These are phyloP conservation scores for Vitis hybrid DNA, from an alignment of 177 flowering plant species.

Conservation along the genomic window DNA sequence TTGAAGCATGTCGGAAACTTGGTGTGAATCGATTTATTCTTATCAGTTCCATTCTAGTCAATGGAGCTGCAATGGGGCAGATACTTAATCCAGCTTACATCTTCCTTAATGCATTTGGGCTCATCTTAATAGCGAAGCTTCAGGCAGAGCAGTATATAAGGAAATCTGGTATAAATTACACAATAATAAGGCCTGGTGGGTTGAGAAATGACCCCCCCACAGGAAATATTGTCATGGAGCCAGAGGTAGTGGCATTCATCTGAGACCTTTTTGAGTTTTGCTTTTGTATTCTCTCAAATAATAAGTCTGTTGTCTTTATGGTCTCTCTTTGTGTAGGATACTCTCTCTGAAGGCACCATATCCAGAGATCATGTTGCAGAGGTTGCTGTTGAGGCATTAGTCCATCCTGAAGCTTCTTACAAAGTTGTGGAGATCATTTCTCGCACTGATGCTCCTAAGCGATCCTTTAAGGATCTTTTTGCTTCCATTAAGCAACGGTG, in stretches of 20 bases:
- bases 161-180: conserved; percentile 89
- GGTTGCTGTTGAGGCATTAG: conserved; percentile 87
- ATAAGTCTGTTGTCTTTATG: background rate
- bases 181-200: conserved; percentile 94
- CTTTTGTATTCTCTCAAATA: background rate
- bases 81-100: conserved; percentile 88
- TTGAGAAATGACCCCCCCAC: conserved; percentile 81
- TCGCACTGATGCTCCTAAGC: conserved; percentile 78
- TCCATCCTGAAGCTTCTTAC: conserved; percentile 66
- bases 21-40: conserved; percentile 79
- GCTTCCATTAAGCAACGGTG: conserved; percentile 61
- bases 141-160: conserved; percentile 87
- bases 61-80: conserved; percentile 99
- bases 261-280: conserved; percentile 2
- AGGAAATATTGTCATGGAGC: conserved; percentile 86
- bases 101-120: conserved; percentile 86
- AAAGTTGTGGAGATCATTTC: conserved; percentile 95
- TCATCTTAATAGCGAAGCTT: conserved; percentile 83
- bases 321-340: conserved; percentile 51
- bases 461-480: conserved; percentile 73
- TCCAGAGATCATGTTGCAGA: conserved; percentile 96
- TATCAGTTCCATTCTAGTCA: conserved; percentile 85
- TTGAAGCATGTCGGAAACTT: conserved; percentile 79
- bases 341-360: conserved; percentile 72
- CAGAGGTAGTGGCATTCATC: conserved; percentile 57